Conservation (phyloP, 2,329 filamentous ascomycete genomes). For the Drechslera avenae region DNA sequence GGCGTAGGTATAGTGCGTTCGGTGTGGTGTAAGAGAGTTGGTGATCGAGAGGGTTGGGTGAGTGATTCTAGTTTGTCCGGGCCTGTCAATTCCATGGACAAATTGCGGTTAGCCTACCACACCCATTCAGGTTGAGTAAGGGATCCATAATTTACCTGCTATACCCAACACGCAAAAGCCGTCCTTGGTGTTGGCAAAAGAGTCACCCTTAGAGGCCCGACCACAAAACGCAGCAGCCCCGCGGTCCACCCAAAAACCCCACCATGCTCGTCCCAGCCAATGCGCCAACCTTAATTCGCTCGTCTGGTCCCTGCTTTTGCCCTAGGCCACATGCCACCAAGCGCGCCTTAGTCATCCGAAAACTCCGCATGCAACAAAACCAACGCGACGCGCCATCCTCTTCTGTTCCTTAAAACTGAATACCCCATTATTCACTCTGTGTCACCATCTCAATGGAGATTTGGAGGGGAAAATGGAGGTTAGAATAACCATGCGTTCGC, state of each 20-base stretch:
- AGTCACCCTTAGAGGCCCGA: constrained; percentile 11
- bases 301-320: background rate
- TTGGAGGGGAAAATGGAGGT: constrained; percentile 73
- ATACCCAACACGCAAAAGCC: background rate
- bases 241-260: constrained; percentile 16
- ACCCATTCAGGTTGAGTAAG: background rate
- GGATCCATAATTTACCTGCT: constrained; percentile 5
- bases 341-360: constrained; percentile 35
- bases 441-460: constrained; percentile 61
- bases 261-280: constrained; percentile 21
- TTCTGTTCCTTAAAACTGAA: constrained; percentile 48
- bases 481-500: constrained; percentile 57
- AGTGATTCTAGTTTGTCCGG: constrained; percentile 11
- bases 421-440: constrained; percentile 68
- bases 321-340: constrained; percentile 15
- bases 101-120: constrained; percentile 12
- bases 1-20: constrained; percentile 10
- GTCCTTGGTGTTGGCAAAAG: constrained; percentile 13
- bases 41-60: constrained; percentile 11
- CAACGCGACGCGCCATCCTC: constrained; percentile 23
- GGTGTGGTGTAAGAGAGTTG: background rate
- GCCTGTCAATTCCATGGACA: constrained; percentile 9
- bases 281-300: constrained; percentile 25
- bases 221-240: constrained; percentile 17
- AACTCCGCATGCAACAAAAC: constrained; percentile 19